Base-by-base conservation (phyloP, 306 rosid genomes). In the Castanea crenata region DNA sequence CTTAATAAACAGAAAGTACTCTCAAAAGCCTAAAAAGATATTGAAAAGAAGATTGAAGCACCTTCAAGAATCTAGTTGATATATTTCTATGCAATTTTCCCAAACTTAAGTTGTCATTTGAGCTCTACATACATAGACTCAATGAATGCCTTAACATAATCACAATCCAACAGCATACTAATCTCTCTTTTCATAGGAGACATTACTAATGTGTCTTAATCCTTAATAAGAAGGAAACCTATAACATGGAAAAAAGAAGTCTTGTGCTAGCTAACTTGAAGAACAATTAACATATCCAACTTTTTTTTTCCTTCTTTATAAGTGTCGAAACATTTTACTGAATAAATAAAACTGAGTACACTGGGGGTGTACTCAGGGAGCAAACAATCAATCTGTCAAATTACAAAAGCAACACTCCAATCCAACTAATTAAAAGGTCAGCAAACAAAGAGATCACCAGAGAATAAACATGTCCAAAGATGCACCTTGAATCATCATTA, bases 401-500 rank as follows among this genome's bases (percentile, higher is more conserved):
- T 41, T 41, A 41, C 12, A 8, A 41, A 41, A 41, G 46, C 46
- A 38, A 38, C 46, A 38, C 46, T 38, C 46, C 46, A 38, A 38
- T 38, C 46, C 46, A 38, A 38, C 46, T 38, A 7, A 38, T 38
- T 38, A 38, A 11, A 38, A 38, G 46, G 46, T 7, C 13, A 59
- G 32, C 19, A 64, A 73, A 21, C 34, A 69, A 77, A 77, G 5
- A 20, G 41, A 10, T 19, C 25, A 12, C 6, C 25, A 25, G 44
- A 18, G 11, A 67, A 20, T 68, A 77, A 25, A 10, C 13, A 74
- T 38, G 75, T 55, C 25, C 46, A 81, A 35, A 71, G 25, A 87
- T 61, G 65, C 86, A 93, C 99, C 98, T 91, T 75, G 73, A 78
- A 88, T 93, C 98, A 34, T 88, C 91, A 76, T 84, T 96, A 69